These are phyloP conservation scores for Colletotrichum lindemuthianum DNA, from an alignment of 2,329 filamentous ascomycete genomes.

Conservation along the genomic window DNA sequence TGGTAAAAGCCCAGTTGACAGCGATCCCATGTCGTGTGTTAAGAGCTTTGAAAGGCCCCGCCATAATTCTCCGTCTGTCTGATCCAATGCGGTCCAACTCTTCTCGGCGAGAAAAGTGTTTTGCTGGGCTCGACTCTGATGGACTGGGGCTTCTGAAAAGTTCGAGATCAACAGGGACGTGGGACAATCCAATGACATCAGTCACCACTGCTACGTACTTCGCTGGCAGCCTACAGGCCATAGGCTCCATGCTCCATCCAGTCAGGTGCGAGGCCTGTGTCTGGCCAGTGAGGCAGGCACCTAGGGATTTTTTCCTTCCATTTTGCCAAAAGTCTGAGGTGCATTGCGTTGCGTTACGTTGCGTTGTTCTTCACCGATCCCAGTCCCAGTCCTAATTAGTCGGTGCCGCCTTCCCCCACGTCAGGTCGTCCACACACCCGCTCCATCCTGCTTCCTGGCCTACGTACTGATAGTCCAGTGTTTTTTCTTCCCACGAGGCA, in stretches of 20 bases:
- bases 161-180: conserved; percentile 33
- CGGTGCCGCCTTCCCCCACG: not conserved
- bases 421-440: not conserved
- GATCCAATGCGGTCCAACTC: conserved; percentile 4
- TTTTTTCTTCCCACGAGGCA: conserved; percentile 2
- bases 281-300: not conserved
- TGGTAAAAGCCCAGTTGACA: not conserved
- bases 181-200: conserved; percentile 33
- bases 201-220: conserved; percentile 9
- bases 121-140: not conserved
- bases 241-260: too few species aligned
- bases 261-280: too few species aligned
- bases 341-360: not conserved
- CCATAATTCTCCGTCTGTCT: conserved; percentile 19
- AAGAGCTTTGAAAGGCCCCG: conserved; percentile 9
- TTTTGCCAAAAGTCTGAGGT: not conserved
- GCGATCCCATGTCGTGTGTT: conserved; percentile 1
- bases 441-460: too few species aligned
- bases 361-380: conserved; percentile 1
- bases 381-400: too few species aligned
- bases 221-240: too few species aligned
- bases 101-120: too few species aligned
- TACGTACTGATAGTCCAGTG: not conserved
- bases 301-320: conserved; percentile 11
- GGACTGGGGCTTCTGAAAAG: conserved; percentile 22